Evolutionary conservation across 257 asterid species (phyloP).

Genomic region (Penstemon newberryi): DNA sequence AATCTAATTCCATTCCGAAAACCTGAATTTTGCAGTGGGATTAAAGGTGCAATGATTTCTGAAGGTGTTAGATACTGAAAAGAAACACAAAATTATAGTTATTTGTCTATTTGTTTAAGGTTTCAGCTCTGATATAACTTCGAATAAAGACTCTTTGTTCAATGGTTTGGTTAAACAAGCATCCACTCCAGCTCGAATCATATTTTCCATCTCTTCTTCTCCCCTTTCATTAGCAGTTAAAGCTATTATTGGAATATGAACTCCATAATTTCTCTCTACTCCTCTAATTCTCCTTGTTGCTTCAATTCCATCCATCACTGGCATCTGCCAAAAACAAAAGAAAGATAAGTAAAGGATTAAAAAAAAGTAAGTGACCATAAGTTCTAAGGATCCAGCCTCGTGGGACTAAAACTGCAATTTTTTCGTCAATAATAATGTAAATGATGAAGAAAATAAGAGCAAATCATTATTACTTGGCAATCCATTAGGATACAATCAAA

Average conservation of each 20-base stretch:
- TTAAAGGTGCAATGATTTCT: too few relatives aligned
- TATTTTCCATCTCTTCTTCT: constrained; percentile 39
- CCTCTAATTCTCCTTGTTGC: constrained; percentile 63
- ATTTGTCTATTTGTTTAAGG: neutral
- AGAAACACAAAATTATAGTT: too few relatives aligned
- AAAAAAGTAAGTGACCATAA: too few relatives aligned
- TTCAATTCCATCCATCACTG: constrained; percentile 68
- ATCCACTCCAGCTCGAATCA: constrained; percentile 67
- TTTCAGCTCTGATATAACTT: constrained; percentile 26
- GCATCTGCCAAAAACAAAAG: constrained; percentile 50
- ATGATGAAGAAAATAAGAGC: too few relatives aligned
- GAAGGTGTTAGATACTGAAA: too few relatives aligned
- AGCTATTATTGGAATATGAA: constrained; percentile 64
- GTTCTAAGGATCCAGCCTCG: too few relatives aligned
- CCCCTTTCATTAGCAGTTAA: constrained; percentile 54
- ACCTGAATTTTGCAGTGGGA: constrained; percentile 44
- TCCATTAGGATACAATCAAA: constrained; percentile 80
- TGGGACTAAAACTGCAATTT: too few relatives aligned
- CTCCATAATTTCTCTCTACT: constrained; percentile 44
- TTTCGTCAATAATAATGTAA: too few relatives aligned
- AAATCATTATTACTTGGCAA: constrained; percentile 52
- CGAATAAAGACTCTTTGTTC: constrained; percentile 32
- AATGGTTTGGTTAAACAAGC: constrained; percentile 60
- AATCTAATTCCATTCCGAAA: constrained; percentile 58
- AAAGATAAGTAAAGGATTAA: too few relatives aligned